Percentiles rank a stretch among this genome's conserved stretches.
These are phyloP conservation scores for Bacidia rubella DNA, from an alignment of 495 filamentous ascomycete species.

Conservation along the genomic window DNA sequence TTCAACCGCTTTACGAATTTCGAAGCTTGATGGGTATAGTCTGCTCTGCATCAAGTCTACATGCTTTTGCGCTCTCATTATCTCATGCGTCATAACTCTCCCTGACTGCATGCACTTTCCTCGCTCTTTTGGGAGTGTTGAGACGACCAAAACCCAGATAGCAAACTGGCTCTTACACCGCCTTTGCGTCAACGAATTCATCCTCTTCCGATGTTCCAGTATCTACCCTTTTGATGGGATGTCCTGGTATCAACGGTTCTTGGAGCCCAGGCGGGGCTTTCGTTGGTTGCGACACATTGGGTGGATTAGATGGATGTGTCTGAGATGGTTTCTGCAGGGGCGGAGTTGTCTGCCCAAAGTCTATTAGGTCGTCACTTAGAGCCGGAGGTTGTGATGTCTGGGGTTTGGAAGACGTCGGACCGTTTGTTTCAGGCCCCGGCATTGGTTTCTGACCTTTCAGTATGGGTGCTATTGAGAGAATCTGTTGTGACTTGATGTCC, in stretches of 20 bases:
- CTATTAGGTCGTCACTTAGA: slow-evolving; percentile 23
- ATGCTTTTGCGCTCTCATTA: not conserved
- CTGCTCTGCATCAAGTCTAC: not conserved
- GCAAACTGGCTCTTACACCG: not conserved
- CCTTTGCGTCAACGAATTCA: slow-evolving; percentile 47
- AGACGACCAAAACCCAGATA: not conserved
- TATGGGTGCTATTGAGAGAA: slow-evolving; percentile 75
- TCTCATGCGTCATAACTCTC: too few species aligned
- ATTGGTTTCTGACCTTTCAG: slow-evolving; percentile 56
- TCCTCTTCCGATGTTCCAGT: slow-evolving; percentile 36
- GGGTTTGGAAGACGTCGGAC: slow-evolving; percentile 11
- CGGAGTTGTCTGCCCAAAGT: slow-evolving; percentile 22
- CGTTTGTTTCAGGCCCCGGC: slow-evolving; percentile 20
- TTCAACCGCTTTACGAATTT: too few species aligned
- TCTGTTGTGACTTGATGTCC: slow-evolving; percentile 67
- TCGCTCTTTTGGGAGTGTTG: too few species aligned
- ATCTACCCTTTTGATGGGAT: slow-evolving; percentile 32
- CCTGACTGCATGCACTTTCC: too few species aligned
- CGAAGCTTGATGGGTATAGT: not conserved
- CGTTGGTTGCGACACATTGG: slow-evolving; percentile 9
- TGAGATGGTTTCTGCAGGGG: slow-evolving; percentile 1
- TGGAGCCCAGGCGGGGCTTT: slow-evolving; percentile 11
- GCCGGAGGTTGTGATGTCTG: slow-evolving; percentile 10
- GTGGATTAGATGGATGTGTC: slow-evolving; percentile 4
- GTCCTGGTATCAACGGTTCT: slow-evolving; percentile 18